Evolutionary conservation across 2,329 filamentous ascomycete genomes (phyloP), one percentile per base, ranked within the genome.

Genomic region (Ceratocystis variospora): DNA sequence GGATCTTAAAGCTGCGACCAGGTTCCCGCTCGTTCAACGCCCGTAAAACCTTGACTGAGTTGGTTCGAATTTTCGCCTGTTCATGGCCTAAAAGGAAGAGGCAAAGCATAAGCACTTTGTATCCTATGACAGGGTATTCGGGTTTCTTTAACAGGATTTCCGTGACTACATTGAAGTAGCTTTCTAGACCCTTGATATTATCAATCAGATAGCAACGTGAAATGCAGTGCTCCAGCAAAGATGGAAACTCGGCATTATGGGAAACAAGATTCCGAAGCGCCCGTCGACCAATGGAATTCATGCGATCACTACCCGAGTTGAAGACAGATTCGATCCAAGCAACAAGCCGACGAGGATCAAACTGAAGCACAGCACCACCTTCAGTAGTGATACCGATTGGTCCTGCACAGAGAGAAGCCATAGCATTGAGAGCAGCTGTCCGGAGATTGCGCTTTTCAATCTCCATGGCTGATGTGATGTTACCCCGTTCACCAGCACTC

Each of bases 261-360:
- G 91, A 78, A 65, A 99, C 90, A 31, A 99, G 78, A 70, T 96
- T 96, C 71, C 88, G 90, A 53, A 99, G 77, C 7, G 94, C 94
- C 69, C 90, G 84, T 70, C 90, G 85, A 41, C 95, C 94, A 68
- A 95, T 96, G 1, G 88, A 80, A 73, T 96, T 95, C 77, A 93
- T 90, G 70, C 91, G 87, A 75, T 99, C 93, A 73, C 91, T 97
- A 8, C 87, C 86, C 0, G 90, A 91, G 70, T 88, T 90, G 76
- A 99, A 97, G 62, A 99, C 97, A 15, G 89, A 87, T 71, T 96
- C 90, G 65, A 99, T 88, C 94, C 95, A 99, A 5, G 88, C 86
- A 25, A 99, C 84, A 86, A 99, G 95, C 22, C 93, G 87, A 53
- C 88, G 85, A 64, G 97, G 83, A 72, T 99, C 92, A 71, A 99